Conservation (phyloP, 129 eudicot genomes). For the Chrysanthemum lavandulifolium region DNA sequence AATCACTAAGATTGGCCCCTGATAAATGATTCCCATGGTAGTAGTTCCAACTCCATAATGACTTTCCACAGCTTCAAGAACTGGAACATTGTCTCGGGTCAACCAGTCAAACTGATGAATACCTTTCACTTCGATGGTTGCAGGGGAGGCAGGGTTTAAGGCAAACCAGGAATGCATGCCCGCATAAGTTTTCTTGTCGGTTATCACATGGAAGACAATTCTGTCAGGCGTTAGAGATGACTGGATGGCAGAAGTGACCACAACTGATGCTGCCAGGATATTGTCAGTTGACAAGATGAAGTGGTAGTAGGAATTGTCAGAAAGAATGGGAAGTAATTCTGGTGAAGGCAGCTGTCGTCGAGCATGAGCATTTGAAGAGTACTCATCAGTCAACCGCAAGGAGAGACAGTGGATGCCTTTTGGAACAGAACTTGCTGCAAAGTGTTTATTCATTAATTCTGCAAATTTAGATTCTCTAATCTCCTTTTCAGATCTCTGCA, state of each 20-base stretch:
- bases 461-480: conserved; percentile 84
- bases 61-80: conserved; percentile 93
- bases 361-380: conserved; percentile 97
- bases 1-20: conserved; percentile 74
- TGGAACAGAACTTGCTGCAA: conserved; percentile 92
- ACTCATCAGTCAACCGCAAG: conserved; percentile 88
- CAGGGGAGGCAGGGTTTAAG: conserved; percentile 71
- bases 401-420: conserved; percentile 95
- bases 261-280: conserved; percentile 96
- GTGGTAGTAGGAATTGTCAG: conserved; percentile 84
- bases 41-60: conserved; percentile 73
- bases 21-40: conserved; percentile 88
- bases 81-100: conserved; percentile 94
- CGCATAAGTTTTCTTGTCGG: conserved; percentile 97
- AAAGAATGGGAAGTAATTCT: conserved; percentile 88
- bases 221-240: conserved; percentile 66
- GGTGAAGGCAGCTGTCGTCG: conserved; percentile 94
- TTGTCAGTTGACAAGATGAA: conserved; percentile 86
- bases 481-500: conserved; percentile 91
- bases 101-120: conserved; percentile 99
- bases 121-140: conserved; percentile 93
- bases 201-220: conserved; percentile 90
- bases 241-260: conserved; percentile 75
- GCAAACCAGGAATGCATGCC: conserved; percentile 99
- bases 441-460: conserved; percentile 92